A percentile compares a stretch with the other conserved stretches of the same genome.
These are phyloP conservation scores for Aspergillus ochraceus DNA, from an alignment of 2,329 filamentous ascomycete species.

Conservation along the genomic window DNA sequence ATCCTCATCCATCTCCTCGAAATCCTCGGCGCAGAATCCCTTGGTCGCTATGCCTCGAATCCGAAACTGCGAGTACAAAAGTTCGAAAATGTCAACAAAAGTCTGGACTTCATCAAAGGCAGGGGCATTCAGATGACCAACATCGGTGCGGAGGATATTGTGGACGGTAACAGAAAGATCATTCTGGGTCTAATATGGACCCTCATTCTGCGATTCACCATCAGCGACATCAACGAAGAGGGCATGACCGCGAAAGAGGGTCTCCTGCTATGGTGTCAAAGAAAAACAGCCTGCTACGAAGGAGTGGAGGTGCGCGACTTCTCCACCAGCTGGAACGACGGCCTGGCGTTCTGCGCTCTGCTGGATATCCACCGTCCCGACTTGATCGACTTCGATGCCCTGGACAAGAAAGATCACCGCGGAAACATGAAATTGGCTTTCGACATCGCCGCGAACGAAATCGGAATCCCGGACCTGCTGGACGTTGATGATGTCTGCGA, in stretches of 20 bases:
- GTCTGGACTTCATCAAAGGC: conserved; percentile 87
- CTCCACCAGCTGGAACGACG: conserved; percentile 94
- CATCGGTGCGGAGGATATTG: conserved; percentile 96
- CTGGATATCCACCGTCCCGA: conserved; percentile 96
- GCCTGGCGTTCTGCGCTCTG: conserved; percentile 91
- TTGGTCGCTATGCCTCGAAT: conserved; percentile 94
- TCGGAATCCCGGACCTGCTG: conserved; percentile 91
- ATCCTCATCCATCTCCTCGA: conserved; percentile 96
- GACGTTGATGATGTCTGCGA: conserved; percentile 99
- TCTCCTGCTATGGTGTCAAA: conserved; percentile 91
- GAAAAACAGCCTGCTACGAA: conserved; percentile 97
- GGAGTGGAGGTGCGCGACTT: conserved; percentile 96
- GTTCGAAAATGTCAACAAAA: conserved; percentile 97
- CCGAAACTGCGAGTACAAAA: conserved; percentile 94
- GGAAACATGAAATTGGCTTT: conserved; percentile 99
- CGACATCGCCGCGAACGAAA: conserved; percentile 92
- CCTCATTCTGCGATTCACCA: conserved; percentile 94
- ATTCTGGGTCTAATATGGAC: conserved; percentile 98
- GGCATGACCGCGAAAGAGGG: conserved; percentile 98
- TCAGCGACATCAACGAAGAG: conserved; percentile 97
- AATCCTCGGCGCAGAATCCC: conserved; percentile 88
- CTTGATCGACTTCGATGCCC: conserved; percentile 90
- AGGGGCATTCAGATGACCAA: conserved; percentile 96
- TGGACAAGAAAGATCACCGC: conserved; percentile 91
- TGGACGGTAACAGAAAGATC: conserved; percentile 97